Conservation (phyloP, 1,139 yeast species). For the Tardiomyces digboiensis region DNA sequence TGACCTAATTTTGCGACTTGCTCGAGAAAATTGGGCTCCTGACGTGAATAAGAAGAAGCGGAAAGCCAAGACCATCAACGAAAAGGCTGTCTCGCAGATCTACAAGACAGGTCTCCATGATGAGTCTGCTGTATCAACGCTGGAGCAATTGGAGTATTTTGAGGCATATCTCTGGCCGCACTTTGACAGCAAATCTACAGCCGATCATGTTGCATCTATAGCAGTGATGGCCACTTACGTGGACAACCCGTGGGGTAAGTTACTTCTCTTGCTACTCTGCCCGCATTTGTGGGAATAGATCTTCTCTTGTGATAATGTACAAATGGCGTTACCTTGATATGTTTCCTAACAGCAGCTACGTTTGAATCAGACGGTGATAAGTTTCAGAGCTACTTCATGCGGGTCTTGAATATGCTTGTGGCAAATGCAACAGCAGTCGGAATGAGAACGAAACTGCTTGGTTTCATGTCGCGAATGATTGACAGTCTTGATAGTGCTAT, state of each 20-base stretch:
- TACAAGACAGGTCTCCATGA: not conserved
- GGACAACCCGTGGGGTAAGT: slow-evolving; percentile 1
- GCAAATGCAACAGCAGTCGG: not conserved
- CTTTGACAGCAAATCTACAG: slow-evolving; percentile 32
- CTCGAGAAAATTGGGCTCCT: not conserved
- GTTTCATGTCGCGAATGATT: slow-evolving; percentile 20
- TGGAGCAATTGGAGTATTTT: slow-evolving; percentile 13
- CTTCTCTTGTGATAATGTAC: too few species aligned
- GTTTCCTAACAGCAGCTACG: not conserved
- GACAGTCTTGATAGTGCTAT: slow-evolving; percentile 14
- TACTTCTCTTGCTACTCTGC: too few species aligned
- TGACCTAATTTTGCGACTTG: not conserved
- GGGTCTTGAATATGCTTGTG: not conserved
- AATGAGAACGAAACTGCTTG: slow-evolving; percentile 10
- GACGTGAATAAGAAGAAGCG: not conserved
- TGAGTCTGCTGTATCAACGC: slow-evolving; percentile 2
- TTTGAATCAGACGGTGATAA: not conserved
- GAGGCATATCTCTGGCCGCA: slow-evolving; percentile 32
- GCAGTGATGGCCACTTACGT: slow-evolving; percentile 12
- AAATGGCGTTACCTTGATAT: too few species aligned
- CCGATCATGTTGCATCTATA: slow-evolving; percentile 33
- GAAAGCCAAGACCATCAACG: too few species aligned
- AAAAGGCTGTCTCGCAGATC: not conserved
- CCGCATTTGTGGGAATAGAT: too few species aligned
- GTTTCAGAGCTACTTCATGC: not conserved